A percentile compares a stretch with the other conserved stretches of the same genome.
These are phyloP conservation scores for Pseudozyma sp. DNA, from an alignment of 1,284 basidiomycete genomes.

Conservation along the genomic window DNA sequence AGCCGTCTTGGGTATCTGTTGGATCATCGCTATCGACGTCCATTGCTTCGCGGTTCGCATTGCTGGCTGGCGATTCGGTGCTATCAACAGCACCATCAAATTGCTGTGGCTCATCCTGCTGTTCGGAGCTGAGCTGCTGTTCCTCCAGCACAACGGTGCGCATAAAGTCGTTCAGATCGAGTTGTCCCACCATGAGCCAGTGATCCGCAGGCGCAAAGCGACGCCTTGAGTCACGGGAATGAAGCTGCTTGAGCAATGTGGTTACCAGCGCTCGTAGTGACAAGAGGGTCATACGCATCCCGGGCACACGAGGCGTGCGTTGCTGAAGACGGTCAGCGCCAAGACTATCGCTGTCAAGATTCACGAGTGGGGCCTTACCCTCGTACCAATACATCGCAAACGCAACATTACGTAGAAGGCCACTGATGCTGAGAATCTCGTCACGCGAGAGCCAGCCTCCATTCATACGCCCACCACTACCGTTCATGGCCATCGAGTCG, in stretches of 20 bases:
- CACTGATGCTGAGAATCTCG: conserved; percentile 79
- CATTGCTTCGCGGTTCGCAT: neutral
- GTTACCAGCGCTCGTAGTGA: conserved; percentile 56
- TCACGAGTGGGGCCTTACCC: conserved; percentile 46
- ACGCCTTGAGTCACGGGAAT: conserved; percentile 58
- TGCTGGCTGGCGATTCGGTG: neutral
- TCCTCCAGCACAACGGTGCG: conserved; percentile 79
- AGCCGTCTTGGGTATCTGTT: conserved; percentile 1
- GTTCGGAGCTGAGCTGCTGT: conserved; percentile 52
- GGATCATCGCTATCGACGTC: conserved; percentile 14
- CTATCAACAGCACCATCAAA: neutral
- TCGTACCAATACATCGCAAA: conserved; percentile 85
- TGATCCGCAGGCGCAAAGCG: conserved; percentile 73
- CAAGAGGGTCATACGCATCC: conserved; percentile 49
- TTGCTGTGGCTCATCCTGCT: conserved; percentile 18
- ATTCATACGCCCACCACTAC: conserved; percentile 12
- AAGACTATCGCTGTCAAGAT: conserved; percentile 26
- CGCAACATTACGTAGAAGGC: conserved; percentile 80
- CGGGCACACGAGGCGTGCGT: conserved; percentile 45
- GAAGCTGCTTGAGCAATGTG: conserved; percentile 63
- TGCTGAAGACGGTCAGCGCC: neutral
- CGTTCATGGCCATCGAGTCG: conserved; percentile 9
- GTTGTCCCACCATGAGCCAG: conserved; percentile 80
- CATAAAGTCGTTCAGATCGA: conserved; percentile 86
- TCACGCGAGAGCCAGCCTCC: conserved; percentile 76